These are phyloP conservation scores for Thraustochytrium sp. DNA, from an alignment of 352 stramenopile species.

Conservation along the genomic window DNA sequence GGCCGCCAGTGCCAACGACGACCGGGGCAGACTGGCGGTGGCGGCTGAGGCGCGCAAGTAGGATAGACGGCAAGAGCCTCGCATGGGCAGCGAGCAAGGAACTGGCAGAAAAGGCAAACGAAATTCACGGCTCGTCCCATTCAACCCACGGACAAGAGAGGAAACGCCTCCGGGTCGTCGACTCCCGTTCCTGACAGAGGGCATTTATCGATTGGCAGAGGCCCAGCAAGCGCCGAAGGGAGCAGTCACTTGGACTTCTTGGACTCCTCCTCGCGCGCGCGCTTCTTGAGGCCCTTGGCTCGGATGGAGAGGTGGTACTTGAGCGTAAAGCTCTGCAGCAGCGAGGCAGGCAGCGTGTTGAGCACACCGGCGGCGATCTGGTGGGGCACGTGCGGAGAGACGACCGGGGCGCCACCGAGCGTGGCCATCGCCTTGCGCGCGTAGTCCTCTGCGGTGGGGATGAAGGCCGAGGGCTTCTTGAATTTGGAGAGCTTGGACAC, in stretches of 20 bases:
- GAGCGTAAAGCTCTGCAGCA: conserved; percentile 2
- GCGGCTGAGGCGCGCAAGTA: no score
- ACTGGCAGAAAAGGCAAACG: no score
- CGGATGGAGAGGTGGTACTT: conserved; percentile 40
- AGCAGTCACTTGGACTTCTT: conserved; percentile 32
- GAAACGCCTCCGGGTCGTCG: no score
- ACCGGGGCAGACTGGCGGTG: no score
- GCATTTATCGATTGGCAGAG: no score
- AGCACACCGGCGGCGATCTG: background rate
- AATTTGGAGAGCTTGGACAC: conserved; percentile 98
- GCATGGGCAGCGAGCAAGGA: no score
- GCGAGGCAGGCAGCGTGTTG: background rate
- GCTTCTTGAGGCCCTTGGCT: conserved; percentile 31
- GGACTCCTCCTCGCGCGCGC: conserved; percentile 28
- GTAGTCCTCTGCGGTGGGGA: conserved; percentile 64
- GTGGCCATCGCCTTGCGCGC: conserved; percentile 40
- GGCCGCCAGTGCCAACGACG: no score
- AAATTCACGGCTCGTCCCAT: no score
- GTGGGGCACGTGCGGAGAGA: conserved; percentile 30
- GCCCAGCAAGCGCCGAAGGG: no score
- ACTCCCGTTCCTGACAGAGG: no score
- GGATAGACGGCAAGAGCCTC: no score
- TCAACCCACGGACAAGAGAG: no score
- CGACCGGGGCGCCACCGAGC: conserved; percentile 31
- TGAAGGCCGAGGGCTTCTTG: conserved; percentile 82